Percentiles rank a stretch among this genome's conserved stretches.
Evolutionary conservation across 1,284 basidiomycete genomes (phyloP).

Genomic region (Marasmius fiardii): DNA sequence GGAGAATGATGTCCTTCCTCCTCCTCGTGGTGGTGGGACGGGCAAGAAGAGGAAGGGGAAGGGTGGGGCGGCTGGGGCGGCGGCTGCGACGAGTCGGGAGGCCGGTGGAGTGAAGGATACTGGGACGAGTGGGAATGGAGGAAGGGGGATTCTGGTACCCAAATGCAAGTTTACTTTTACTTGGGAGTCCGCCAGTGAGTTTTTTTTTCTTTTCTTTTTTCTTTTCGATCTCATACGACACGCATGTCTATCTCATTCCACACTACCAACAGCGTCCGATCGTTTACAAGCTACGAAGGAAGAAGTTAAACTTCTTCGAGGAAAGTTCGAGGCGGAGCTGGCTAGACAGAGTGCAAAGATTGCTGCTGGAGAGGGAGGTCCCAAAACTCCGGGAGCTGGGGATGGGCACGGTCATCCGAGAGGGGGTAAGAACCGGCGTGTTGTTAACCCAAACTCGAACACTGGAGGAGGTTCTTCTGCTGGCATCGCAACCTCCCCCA

Average conservation of each 20-base stretch:
- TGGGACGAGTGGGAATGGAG: neutral
- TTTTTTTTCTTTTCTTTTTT: constrained; percentile 12
- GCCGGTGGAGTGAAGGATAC: neutral
- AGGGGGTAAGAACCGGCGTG: neutral
- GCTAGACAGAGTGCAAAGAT: constrained; percentile 61
- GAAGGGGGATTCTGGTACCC: constrained; percentile 24
- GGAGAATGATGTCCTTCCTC: neutral
- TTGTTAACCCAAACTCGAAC: neutral
- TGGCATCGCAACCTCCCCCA: neutral
- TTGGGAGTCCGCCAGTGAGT: constrained; percentile 69
- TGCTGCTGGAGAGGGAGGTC: constrained; percentile 52
- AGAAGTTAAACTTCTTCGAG: constrained; percentile 60
- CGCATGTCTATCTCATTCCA: constrained; percentile 12
- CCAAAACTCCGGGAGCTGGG: no score
- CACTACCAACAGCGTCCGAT: constrained; percentile 54
- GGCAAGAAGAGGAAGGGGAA: neutral
- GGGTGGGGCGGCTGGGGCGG: neutral
- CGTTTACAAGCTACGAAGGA: constrained; percentile 62
- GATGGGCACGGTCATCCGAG: no score
- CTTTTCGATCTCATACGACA: neutral
- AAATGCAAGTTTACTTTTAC: constrained; percentile 53
- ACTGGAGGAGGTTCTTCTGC: neutral
- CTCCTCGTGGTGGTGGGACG: neutral
- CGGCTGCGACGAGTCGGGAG: neutral
- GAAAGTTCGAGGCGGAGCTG: constrained; percentile 69